Percentiles rank a stretch among this genome's conserved stretches.
Evolutionary conservation across 257 asterid species (phyloP).

Genomic region (Dorcoceras hygrometricum): DNA sequence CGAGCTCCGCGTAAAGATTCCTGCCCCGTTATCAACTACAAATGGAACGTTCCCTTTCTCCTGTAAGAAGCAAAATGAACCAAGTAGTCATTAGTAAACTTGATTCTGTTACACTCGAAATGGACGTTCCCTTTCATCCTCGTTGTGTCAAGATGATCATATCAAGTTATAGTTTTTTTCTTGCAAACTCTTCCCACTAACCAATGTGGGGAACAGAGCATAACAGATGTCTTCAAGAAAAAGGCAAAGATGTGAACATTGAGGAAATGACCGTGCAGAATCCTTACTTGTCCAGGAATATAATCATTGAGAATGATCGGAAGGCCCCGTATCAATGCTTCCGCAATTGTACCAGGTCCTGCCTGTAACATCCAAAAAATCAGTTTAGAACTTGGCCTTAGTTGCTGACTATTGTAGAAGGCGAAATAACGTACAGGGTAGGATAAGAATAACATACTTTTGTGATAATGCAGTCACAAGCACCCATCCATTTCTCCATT

Average conservation of each 20-base stretch:
- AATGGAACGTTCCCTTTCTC: constrained; percentile 95
- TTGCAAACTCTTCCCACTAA: not conserved
- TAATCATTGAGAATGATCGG: constrained; percentile 91
- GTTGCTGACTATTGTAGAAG: not conserved
- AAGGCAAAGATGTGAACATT: not conserved
- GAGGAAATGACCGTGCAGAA: not conserved
- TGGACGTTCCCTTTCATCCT: not conserved
- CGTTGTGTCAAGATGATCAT: not conserved
- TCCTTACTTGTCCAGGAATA: constrained; percentile 92
- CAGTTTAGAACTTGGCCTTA: not conserved
- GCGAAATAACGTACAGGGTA: not conserved
- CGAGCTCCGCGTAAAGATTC: constrained; percentile 76
- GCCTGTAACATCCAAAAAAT: constrained; percentile 46
- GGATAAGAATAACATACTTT: constrained; percentile 43
- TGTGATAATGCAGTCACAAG: constrained; percentile 90
- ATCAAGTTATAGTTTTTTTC: too few species aligned
- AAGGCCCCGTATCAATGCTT: constrained; percentile 93
- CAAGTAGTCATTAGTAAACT: not conserved
- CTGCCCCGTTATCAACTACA: constrained; percentile 91
- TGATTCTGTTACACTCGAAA: not conserved
- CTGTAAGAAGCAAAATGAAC: constrained; percentile 30
- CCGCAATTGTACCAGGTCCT: constrained; percentile 97
- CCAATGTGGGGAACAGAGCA: not conserved
- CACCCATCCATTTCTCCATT: constrained; percentile 97
- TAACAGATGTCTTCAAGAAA: constrained; percentile 9